Evolutionary conservation across 306 rosid species (phyloP).

Genomic region (Senna tora): DNA sequence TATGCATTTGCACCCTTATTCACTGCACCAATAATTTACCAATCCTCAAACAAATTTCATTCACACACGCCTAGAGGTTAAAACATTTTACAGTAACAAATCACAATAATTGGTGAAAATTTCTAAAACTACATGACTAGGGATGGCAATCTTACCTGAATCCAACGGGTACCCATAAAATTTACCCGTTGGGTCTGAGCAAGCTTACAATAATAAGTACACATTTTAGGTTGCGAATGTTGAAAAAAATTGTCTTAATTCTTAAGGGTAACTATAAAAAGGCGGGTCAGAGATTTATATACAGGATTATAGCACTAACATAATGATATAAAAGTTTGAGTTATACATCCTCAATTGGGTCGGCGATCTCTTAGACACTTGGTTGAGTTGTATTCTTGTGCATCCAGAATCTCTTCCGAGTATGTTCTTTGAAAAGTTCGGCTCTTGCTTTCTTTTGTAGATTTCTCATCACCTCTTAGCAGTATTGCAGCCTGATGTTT

Average conservation of each 20-base stretch:
- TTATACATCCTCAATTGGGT: background rate
- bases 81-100: too few relatives aligned
- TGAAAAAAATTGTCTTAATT: background rate
- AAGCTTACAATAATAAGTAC: too few relatives aligned
- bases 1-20: too few relatives aligned
- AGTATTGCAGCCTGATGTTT: slow-evolving; percentile 66
- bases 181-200: too few relatives aligned
- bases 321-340: background rate
- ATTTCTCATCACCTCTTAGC: slow-evolving; percentile 63
- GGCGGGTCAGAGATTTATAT: background rate
- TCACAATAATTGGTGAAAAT: too few relatives aligned
- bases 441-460: slow-evolving; percentile 35
- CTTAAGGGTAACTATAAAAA: background rate
- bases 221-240: too few relatives aligned
- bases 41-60: too few relatives aligned
- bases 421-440: slow-evolving; percentile 58
- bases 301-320: background rate
- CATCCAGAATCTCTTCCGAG: slow-evolving; percentile 82
- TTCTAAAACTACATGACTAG: too few relatives aligned
- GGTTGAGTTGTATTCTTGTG: slow-evolving; percentile 81
- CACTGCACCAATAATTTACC: too few relatives aligned
- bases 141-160: too few relatives aligned
- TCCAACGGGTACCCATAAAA: too few relatives aligned
- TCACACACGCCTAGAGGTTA: too few relatives aligned
- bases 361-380: slow-evolving; percentile 63